phyloP scores from a whole-genome alignment of 2,329 filamentous ascomycete species.

The Nothopassalora personata region DNA sequence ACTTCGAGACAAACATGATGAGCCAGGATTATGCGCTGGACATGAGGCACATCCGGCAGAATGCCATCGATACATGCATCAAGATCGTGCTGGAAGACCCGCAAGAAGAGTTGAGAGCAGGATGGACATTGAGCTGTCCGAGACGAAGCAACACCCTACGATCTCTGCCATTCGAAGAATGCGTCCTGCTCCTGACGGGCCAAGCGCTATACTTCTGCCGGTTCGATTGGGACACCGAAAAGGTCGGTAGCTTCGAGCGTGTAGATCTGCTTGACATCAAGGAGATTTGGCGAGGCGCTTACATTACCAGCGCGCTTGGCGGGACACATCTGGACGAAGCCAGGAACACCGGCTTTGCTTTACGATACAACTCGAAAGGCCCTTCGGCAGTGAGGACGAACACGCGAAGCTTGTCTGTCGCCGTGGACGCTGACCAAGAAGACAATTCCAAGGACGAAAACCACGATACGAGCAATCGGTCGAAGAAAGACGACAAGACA shows the following conservation, averaged over 20 bases:
- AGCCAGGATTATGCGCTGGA: constrained; percentile 87
- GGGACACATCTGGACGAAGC: constrained; percentile 68
- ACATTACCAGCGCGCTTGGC: constrained; percentile 84
- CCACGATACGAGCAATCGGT: constrained; percentile 23
- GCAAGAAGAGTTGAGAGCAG: constrained; percentile 78
- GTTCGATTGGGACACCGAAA: constrained; percentile 93
- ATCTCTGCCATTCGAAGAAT: constrained; percentile 74
- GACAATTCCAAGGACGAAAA: background rate
- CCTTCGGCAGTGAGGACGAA: constrained; percentile 74
- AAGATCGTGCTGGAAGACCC: constrained; percentile 76
- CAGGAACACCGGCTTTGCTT: constrained; percentile 76
- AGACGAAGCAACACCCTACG: constrained; percentile 62
- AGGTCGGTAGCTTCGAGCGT: constrained; percentile 85
- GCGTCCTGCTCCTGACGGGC: constrained; percentile 80
- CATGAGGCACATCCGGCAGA: constrained; percentile 74
- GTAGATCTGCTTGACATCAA: constrained; percentile 70
- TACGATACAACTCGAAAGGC: constrained; percentile 65
- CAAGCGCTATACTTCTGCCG: constrained; percentile 80
- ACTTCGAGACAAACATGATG: constrained; percentile 92
- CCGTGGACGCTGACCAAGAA: constrained; percentile 44
- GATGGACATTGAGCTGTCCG: constrained; percentile 83
- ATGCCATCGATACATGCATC: constrained; percentile 82
- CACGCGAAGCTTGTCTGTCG: constrained; percentile 65
- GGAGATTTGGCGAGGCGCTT: constrained; percentile 72
- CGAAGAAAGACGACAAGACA: constrained; percentile 17